Evolutionary conservation across 139 green algal genomes (phyloP).

Genomic region (Coelastrella sp.): DNA sequence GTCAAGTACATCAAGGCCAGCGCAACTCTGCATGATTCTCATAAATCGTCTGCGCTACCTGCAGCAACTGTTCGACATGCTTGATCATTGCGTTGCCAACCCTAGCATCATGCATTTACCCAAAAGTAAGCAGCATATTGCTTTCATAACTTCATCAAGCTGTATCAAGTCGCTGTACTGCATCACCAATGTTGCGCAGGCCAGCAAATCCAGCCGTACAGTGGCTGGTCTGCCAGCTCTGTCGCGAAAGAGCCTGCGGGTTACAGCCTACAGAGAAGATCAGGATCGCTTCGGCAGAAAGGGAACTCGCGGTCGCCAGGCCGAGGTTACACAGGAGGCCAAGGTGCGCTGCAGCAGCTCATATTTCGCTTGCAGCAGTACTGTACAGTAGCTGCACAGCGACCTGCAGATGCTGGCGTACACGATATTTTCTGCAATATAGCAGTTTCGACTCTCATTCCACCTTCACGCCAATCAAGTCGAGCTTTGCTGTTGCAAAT

Average conservation of each 20-base stretch:
- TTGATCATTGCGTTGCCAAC: background rate
- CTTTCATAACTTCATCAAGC: background rate
- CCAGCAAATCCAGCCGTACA: background rate
- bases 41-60: background rate
- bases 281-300: background rate
- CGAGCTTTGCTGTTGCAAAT: too few species aligned
- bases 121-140: too few species aligned
- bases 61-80: background rate
- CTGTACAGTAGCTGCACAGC: too few species aligned
- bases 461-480: too few species aligned
- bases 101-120: background rate
- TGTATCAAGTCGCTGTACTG: background rate
- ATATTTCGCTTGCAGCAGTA: background rate
- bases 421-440: too few species aligned
- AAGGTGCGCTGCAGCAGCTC: background rate
- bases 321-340: background rate
- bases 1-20: too few species aligned
- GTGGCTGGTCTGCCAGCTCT: background rate
- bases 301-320: background rate
- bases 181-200: background rate
- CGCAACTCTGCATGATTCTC: too few species aligned
- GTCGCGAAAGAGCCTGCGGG: background rate
- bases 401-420: too few species aligned
- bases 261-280: background rate
- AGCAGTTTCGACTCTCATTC: too few species aligned